A percentile compares a stretch with the other conserved stretches of the same genome.
These are phyloP conservation scores for Phialemoniopsis sp. DNA, from an alignment of 2,329 filamentous ascomycete genomes.

Conservation along the genomic window DNA sequence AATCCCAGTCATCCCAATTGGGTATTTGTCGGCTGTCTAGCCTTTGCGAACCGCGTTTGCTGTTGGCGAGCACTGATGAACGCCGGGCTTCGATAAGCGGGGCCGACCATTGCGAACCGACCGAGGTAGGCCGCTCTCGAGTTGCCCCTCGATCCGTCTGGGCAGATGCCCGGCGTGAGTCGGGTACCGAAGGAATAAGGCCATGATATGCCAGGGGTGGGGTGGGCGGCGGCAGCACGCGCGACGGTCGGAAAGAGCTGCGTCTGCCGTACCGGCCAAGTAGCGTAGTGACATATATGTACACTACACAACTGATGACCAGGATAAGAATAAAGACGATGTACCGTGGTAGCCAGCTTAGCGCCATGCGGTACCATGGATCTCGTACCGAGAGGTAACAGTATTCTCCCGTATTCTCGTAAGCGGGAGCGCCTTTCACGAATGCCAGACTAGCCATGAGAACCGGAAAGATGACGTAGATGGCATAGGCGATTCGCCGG, in stretches of 20 bases:
- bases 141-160: not conserved
- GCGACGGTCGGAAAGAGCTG: slow-evolving; percentile 8
- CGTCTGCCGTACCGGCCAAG: slow-evolving; percentile 32
- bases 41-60: too few relatives aligned
- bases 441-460: slow-evolving; percentile 62
- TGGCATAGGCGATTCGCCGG: slow-evolving; percentile 52
- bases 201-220: slow-evolving; percentile 26
- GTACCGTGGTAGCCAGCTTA: slow-evolving; percentile 73
- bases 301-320: slow-evolving; percentile 64
- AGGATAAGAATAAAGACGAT: slow-evolving; percentile 62
- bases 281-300: slow-evolving; percentile 55
- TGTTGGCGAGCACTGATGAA: too few relatives aligned
- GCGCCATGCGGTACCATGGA: slow-evolving; percentile 63
- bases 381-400: slow-evolving; percentile 66
- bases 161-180: too few relatives aligned
- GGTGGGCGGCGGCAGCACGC: slow-evolving; percentile 9
- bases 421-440: slow-evolving; percentile 47
- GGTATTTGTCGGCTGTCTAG: too few relatives aligned
- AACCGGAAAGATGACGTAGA: slow-evolving; percentile 54
- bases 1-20: too few relatives aligned
- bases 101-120: not conserved
- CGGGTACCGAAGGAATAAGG: slow-evolving; percentile 20
- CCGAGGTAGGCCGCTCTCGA: not conserved
- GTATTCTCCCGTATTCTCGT: slow-evolving; percentile 60
- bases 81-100: too few relatives aligned